Conservation (phyloP, 176 grass and related monocot species). For the Oryza glumipatula region DNA sequence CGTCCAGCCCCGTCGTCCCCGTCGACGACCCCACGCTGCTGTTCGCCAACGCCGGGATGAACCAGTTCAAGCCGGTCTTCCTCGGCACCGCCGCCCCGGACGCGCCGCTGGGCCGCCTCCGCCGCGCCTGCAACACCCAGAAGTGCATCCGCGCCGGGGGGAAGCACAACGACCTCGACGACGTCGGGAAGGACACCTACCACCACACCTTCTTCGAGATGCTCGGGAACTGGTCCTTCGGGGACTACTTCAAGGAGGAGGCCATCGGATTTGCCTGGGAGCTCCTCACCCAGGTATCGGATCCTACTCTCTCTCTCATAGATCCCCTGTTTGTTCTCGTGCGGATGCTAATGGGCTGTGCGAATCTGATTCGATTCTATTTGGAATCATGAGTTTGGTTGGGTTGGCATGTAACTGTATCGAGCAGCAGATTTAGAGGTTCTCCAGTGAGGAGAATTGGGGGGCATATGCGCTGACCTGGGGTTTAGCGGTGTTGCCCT, state of each 20-base stretch:
- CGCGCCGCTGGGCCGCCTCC: constrained; percentile 60
- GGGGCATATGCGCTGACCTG: background rate
- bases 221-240: constrained; percentile 97
- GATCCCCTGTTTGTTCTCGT: background rate
- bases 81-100: constrained; percentile 76
- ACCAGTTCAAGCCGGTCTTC: constrained; percentile 96
- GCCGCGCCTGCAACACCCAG: constrained; percentile 80
- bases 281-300: constrained; percentile 70
- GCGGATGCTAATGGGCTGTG: background rate
- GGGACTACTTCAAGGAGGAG: constrained; percentile 92
- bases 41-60: constrained; percentile 97
- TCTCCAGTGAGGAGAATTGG: background rate
- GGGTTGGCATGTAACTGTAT: background rate
- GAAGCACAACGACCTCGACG: constrained; percentile 99
- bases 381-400: background rate
- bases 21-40: constrained; percentile 87
- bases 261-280: constrained; percentile 97
- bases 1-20: constrained; percentile 82
- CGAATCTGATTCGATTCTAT: background rate
- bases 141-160: constrained; percentile 97
- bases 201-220: constrained; percentile 99
- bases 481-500: background rate
- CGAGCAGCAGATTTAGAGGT: background rate
- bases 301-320: background rate
- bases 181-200: constrained; percentile 97